phyloP scores from a whole-genome alignment of 2,329 filamentous ascomycete species.

The Fusarium annulatum region DNA sequence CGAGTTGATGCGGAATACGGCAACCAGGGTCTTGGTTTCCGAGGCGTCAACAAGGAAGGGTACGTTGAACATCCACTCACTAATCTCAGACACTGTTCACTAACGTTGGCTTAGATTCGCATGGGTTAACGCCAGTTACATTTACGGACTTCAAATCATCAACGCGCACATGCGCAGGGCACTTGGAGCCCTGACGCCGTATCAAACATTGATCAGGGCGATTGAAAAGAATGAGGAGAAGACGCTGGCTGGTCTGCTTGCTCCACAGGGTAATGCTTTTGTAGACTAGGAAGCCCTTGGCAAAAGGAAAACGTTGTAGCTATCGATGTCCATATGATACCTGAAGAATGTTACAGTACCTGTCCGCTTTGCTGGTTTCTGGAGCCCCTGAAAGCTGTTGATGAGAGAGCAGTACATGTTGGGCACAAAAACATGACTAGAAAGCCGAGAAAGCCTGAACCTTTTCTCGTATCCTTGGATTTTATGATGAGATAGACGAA shows the following conservation, averaged over 20 bases:
- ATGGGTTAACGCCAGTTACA: slow-evolving; percentile 98
- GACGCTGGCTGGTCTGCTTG: slow-evolving; percentile 58
- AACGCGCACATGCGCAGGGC: slow-evolving; percentile 91
- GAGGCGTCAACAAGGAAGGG: slow-evolving; percentile 96
- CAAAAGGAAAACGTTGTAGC: slow-evolving; percentile 6
- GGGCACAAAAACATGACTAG: neutral
- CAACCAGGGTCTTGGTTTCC: slow-evolving; percentile 95
- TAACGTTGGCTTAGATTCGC: slow-evolving; percentile 76
- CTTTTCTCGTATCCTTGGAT: neutral
- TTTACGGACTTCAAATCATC: slow-evolving; percentile 89
- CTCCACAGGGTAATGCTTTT: slow-evolving; percentile 29
- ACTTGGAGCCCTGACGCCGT: slow-evolving; percentile 87
- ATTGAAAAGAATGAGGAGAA: slow-evolving; percentile 66
- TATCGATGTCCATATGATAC: slow-evolving; percentile 1
- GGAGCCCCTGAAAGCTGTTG: neutral
- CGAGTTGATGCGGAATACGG: slow-evolving; percentile 97
- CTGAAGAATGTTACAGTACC: slow-evolving; percentile 17
- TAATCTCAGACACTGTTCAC: slow-evolving; percentile 18
- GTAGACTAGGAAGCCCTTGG: slow-evolving; percentile 11
- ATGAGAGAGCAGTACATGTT: neutral
- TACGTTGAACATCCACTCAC: slow-evolving; percentile 52
- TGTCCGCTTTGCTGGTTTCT: neutral
- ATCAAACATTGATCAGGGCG: slow-evolving; percentile 82
- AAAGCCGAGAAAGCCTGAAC: neutral
- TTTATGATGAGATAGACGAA: neutral